Base-by-base conservation (phyloP, 108 stramenopile genomes). In the Skeletonema potamos region DNA sequence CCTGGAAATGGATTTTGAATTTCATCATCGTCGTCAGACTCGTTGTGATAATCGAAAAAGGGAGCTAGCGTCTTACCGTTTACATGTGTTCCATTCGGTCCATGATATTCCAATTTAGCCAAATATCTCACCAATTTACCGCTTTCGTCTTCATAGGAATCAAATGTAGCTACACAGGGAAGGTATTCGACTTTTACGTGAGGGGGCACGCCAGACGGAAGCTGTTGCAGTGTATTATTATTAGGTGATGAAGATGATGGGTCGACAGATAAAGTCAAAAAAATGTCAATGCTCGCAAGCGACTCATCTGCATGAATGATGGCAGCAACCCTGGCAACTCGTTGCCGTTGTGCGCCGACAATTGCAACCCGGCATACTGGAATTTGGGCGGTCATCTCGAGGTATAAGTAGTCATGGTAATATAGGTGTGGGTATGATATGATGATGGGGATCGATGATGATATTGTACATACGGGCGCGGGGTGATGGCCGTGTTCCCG, bases 101-200 rank as follows among this genome's bases (percentile, higher is more conserved):
- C 92, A 43, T 87, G 78, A 77, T 86, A 87, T 20, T 87, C 86
- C 41, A 91, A 63, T 46, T 72, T 85, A 11, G 78, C 67, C 54
- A 93, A 60, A 71, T 93, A 93, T 57, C 86, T 65, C 33, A 93
- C 62, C 0, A 37, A 41, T 1, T 74, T 54, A 4, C 86, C 88
- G 29, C 70, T 11, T 28, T 87, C 84, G 30, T 83, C 66, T 33
- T 73, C 66, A 61, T 93, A 93, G 12, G 82, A 78, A 44, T 71
- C 85, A 76, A 93, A 86, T 27, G 82, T 74, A 12, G 89, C 92
- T 18, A 93, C 82, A 54, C 88, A 91, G 6, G 92, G 89, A 8
- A 93, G 62, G 65, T 76, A 84, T 69, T 89, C 79, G 27, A 84
- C 66, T 5, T 67, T 30, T 64, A 82, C 48, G 8, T 59, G 18